Base-by-base conservation (phyloP, 169 alveolate genomes). In the Plasmodium blacklocki region DNA sequence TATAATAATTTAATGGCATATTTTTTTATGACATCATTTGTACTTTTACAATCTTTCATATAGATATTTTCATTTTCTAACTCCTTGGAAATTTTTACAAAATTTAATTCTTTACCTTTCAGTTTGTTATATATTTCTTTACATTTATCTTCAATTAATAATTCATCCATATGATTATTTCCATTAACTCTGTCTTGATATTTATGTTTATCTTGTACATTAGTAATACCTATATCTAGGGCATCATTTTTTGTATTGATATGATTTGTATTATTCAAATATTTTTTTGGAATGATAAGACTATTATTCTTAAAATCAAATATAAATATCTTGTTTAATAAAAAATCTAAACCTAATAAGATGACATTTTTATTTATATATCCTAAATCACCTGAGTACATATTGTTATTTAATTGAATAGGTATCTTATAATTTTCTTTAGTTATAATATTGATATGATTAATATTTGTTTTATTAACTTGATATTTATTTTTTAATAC, bases 31-130 rank as follows among this genome's bases (percentile, higher is more conserved):
- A 85, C 87, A 71, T 85, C 92, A 73, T 68, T 72, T 1, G 92
- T 85, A 50, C 52, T 85, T 85, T 72, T 85, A 47, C 92, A 85
- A 58, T 85, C 92, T 8, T 71, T 63, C 26, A 85, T 59, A n/a
- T 49, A 49, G 2, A 85, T 19, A 52, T 85, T 59, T 1, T 85
- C 87, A 2, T 66, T 71, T 59, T 85, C 92, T 43, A 85, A 43
- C 3, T 85, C 87, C 2, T 60, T 85, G 23, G 92, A 50, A 32
- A 85, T 85, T 58, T 71, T 56, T 18, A 85, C n/a, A 71, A 85
- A 85, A 73, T 66, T 85, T 49, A 85, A 21, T 23, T 85, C 76
- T 12, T 85, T 85, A 6, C 12, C 70, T 85, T 32, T 85, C 14
- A 85, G 39, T 54, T 85, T 2, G 19, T 85, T 86, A 19, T 43